phyloP scores from a whole-genome alignment of 2,329 filamentous ascomycete genomes.

The Aspergillus glaucus region DNA sequence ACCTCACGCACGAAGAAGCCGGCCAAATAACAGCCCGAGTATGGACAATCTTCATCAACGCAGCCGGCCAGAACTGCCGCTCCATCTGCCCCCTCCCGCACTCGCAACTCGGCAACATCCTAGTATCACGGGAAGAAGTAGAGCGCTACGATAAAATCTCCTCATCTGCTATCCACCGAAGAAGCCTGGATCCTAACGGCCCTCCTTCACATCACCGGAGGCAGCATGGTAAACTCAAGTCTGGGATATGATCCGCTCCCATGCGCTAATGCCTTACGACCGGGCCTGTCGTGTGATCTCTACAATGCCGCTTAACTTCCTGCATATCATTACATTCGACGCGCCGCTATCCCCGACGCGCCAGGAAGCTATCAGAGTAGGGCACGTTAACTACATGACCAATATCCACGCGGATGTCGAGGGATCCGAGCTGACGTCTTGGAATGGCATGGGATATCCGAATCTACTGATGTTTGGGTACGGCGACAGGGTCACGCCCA shows the following conservation, averaged over 20 bases:
- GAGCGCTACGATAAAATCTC: conserved; percentile 19
- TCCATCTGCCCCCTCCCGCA: conserved; percentile 20
- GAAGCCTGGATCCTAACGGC: conserved; percentile 19
- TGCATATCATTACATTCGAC: conserved; percentile 11
- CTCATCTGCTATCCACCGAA: conserved; percentile 22
- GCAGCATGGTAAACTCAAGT: conserved; percentile 16
- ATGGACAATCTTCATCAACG: conserved; percentile 6
- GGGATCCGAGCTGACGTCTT: conserved; percentile 38
- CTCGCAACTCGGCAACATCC: conserved; percentile 8
- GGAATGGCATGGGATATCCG: conserved; percentile 40
- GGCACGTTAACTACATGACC: conserved; percentile 42
- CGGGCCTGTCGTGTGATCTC: conserved; percentile 17
- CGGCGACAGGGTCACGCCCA: conserved; percentile 41
- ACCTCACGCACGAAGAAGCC: no score
- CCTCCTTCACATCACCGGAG: conserved; percentile 21
- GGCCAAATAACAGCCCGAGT: no score
- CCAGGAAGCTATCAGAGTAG: conserved; percentile 18
- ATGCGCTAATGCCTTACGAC: conserved; percentile 14
- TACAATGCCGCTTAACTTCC: conserved; percentile 20
- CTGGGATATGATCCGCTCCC: conserved; percentile 16
- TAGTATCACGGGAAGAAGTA: conserved; percentile 8
- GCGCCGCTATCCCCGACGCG: conserved; percentile 12
- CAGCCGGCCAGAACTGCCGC: conserved; percentile 20
- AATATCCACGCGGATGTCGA: conserved; percentile 45
- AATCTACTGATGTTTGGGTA: conserved; percentile 41